Evolutionary conservation across 225 moss, liverwort and hornwort genomes (phyloP).

Genomic region (Neckera pumila): DNA sequence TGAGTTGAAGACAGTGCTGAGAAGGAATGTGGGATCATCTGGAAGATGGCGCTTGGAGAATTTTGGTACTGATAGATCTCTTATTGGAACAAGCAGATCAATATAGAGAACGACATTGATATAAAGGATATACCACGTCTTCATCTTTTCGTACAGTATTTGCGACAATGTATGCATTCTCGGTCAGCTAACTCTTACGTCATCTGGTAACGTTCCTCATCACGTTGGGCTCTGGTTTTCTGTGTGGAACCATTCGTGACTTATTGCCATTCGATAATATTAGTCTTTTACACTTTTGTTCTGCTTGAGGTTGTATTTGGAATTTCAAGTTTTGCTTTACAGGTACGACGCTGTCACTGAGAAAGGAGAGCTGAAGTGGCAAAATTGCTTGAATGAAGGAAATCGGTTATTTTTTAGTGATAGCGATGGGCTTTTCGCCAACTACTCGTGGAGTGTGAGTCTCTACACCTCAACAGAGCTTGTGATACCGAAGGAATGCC

Average conservation of each 20-base stretch:
- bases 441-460: slow-evolving; percentile 69
- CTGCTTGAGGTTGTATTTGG: not conserved
- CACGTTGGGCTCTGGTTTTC: not conserved
- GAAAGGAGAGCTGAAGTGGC: slow-evolving; percentile 65
- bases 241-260: not conserved
- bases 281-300: not conserved
- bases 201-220: slow-evolving; percentile 52
- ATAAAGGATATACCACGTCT: slow-evolving; percentile 40
- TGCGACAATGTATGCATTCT: slow-evolving; percentile 48
- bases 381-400: slow-evolving; percentile 53
- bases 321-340: not conserved
- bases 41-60: not conserved
- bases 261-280: not conserved
- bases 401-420: slow-evolving; percentile 68
- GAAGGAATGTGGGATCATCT: not conserved
- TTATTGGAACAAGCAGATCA: slow-evolving; percentile 44
- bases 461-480: not conserved
- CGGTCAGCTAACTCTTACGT: slow-evolving; percentile 55
- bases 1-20: not conserved
- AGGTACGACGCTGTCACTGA: slow-evolving; percentile 90
- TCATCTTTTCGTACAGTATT: slow-evolving; percentile 48
- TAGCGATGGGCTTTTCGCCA: slow-evolving; percentile 77
- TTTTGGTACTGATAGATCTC: not conserved
- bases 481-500: not conserved
- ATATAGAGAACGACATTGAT: slow-evolving; percentile 69